Conservation (phyloP, 177 flowering plant species). For the Vitis hybrid region DNA sequence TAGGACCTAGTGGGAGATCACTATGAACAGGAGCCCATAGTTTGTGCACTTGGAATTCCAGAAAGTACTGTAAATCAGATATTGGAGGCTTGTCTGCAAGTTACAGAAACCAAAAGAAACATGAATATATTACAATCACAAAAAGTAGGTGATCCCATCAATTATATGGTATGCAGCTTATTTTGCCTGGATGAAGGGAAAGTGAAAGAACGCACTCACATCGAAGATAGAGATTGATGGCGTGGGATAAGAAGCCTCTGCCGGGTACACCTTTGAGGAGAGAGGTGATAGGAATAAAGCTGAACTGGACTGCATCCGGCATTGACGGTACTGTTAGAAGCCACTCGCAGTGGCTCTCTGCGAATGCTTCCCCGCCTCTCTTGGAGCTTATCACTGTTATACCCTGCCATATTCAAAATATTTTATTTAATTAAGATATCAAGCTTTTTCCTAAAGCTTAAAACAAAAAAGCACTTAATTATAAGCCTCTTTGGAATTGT, state of each 20-base stretch:
- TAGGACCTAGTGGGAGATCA: constrained; percentile 65
- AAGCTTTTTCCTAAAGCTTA: not conserved
- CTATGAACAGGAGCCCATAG: constrained; percentile 84
- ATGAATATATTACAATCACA: too few species aligned
- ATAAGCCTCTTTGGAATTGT: too few species aligned
- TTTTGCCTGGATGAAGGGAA: not conserved
- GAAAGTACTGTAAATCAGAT: constrained; percentile 62
- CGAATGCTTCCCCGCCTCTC: constrained; percentile 61
- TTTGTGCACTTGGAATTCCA: constrained; percentile 74
- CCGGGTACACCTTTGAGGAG: constrained; percentile 74
- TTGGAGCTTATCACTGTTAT: constrained; percentile 64
- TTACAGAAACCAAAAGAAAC: too few species aligned
- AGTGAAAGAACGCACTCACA: constrained; percentile 45
- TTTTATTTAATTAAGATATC: too few species aligned
- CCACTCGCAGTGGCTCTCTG: constrained; percentile 71
- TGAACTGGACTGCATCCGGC: constrained; percentile 72
- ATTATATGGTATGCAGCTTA: too few species aligned
- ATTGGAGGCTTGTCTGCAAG: constrained; percentile 84
- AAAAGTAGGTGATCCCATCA: too few species aligned
- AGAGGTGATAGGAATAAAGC: constrained; percentile 83
- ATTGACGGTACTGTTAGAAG: constrained; percentile 64
- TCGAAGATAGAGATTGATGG: constrained; percentile 85
- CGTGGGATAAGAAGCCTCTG: constrained; percentile 75
- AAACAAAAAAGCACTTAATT: not conserved
- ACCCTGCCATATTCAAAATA: constrained; percentile 46